Evolutionary conservation across 2,329 filamentous ascomycete species (phyloP).

Genomic region (Microdochium bolleyi): DNA sequence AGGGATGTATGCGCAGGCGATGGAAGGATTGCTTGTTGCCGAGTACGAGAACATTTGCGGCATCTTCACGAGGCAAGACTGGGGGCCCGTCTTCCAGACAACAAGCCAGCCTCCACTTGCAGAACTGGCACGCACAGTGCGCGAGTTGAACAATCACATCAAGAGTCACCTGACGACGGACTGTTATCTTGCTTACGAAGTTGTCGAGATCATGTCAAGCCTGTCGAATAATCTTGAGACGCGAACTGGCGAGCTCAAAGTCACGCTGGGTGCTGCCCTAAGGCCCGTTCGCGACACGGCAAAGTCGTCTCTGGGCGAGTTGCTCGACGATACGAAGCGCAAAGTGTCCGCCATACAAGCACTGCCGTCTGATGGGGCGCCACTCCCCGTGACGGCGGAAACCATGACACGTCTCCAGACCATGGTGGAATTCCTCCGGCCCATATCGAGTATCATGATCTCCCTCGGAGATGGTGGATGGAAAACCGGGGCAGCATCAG

Average conservation of each 20-base stretch:
- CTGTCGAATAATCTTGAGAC: conserved; percentile 74
- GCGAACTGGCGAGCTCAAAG: conserved; percentile 79
- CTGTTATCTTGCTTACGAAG: conserved; percentile 91
- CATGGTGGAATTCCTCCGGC: conserved; percentile 79
- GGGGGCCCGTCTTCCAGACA: conserved; percentile 68
- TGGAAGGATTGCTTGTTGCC: conserved; percentile 79
- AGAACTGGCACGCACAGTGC: conserved; percentile 77
- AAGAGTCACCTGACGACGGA: conserved; percentile 80
- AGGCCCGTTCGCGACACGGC: conserved; percentile 89
- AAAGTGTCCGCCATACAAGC: conserved; percentile 57
- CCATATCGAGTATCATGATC: conserved; percentile 82
- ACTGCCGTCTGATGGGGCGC: conserved; percentile 70
- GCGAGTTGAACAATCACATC: conserved; percentile 85
- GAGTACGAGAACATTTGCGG: conserved; percentile 88
- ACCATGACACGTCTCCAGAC: conserved; percentile 80
- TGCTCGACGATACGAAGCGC: conserved; percentile 76
- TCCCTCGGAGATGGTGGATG: conserved; percentile 91
- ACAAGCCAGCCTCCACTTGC: conserved; percentile 72
- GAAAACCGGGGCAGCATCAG: conserved; percentile 46
- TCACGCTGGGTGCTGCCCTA: conserved; percentile 72
- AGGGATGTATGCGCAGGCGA: conserved; percentile 75
- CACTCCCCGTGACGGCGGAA: conserved; percentile 71
- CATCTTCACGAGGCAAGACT: conserved; percentile 80
- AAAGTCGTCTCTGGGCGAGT: conserved; percentile 73
- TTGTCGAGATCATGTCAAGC: conserved; percentile 80